These are phyloP conservation scores for Hylodesmum podocarpum DNA, from an alignment of 306 rosid species.

Conservation along the genomic window DNA sequence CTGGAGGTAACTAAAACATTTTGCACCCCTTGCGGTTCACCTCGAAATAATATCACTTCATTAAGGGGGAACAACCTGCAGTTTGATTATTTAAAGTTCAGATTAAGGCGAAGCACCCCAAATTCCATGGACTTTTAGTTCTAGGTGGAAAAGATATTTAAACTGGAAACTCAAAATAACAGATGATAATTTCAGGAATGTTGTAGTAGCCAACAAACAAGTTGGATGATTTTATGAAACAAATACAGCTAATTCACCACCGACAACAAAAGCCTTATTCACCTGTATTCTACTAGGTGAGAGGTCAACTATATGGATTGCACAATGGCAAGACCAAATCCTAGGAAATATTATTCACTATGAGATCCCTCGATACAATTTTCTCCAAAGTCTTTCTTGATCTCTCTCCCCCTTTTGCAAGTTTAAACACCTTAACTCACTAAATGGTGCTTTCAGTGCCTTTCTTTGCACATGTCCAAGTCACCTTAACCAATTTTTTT, in stretches of 20 bases:
- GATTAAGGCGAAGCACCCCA: slow-evolving; percentile 1
- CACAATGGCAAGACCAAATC: neutral
- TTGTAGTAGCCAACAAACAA: slow-evolving; percentile 8
- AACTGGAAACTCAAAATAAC: neutral
- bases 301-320: neutral
- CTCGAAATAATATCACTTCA: slow-evolving; percentile 50
- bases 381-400: neutral
- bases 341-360: neutral
- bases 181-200: neutral
- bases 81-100: slow-evolving; percentile 24
- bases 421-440: neutral
- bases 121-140: neutral
- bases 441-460: neutral
- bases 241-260: neutral
- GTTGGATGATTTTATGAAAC: slow-evolving; percentile 16
- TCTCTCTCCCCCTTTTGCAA: neutral
- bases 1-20: slow-evolving; percentile 78
- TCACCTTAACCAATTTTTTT: neutral
- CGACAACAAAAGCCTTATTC: neutral
- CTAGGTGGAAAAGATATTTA: neutral
- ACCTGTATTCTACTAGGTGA: neutral
- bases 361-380: neutral
- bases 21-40: slow-evolving; percentile 39
- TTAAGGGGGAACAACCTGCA: slow-evolving; percentile 71
- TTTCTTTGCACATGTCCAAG: neutral